Percentiles rank a stretch among this genome's conserved stretches.
Evolutionary conservation across 345 rosid genomes (phyloP).

Genomic region (Melastoma malabathricum): DNA sequence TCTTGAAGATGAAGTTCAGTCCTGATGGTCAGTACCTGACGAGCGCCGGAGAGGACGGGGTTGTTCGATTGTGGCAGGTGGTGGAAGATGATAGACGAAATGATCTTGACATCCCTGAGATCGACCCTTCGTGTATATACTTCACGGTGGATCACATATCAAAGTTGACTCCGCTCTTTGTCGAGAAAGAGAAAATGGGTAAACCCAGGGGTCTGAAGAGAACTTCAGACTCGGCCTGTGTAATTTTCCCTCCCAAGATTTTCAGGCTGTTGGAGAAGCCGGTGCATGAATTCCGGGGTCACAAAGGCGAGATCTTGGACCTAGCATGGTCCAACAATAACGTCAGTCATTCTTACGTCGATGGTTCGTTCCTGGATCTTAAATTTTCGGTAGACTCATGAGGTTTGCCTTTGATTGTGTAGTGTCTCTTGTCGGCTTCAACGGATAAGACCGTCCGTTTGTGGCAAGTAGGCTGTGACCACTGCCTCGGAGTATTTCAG

Average conservation of each 20-base stretch:
- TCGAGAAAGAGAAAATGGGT: slow-evolving; percentile 38
- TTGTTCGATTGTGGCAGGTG: slow-evolving; percentile 55
- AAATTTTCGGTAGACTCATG: too few relatives aligned
- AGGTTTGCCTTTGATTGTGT: slow-evolving; percentile 18
- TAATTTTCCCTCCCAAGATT: slow-evolving; percentile 66
- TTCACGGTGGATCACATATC: slow-evolving; percentile 61
- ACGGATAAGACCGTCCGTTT: slow-evolving; percentile 63
- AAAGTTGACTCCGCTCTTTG: slow-evolving; percentile 46
- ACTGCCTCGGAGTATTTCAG: slow-evolving; percentile 45
- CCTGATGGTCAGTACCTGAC: slow-evolving; percentile 74
- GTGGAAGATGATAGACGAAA: slow-evolving; percentile 53
- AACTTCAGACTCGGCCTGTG: slow-evolving; percentile 71
- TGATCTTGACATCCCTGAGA: slow-evolving; percentile 50
- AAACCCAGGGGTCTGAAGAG: slow-evolving; percentile 40
- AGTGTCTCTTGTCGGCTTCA: slow-evolving; percentile 72
- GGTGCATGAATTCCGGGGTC: slow-evolving; percentile 55
- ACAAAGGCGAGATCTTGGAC: slow-evolving; percentile 51
- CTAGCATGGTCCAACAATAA: slow-evolving; percentile 69
- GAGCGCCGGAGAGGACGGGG: slow-evolving; percentile 60
- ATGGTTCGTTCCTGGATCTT: slow-evolving; percentile 1
- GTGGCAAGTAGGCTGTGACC: slow-evolving; percentile 55
- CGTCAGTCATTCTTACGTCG: slow-evolving; percentile 27
- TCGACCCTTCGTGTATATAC: slow-evolving; percentile 65
- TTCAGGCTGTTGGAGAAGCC: slow-evolving; percentile 67
- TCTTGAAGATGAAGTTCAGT: slow-evolving; percentile 69